A percentile compares a stretch with the other conserved stretches of the same genome.
phyloP scores from a whole-genome alignment of 1,284 basidiomycete genomes.

The Apiotrichum laibachii region DNA sequence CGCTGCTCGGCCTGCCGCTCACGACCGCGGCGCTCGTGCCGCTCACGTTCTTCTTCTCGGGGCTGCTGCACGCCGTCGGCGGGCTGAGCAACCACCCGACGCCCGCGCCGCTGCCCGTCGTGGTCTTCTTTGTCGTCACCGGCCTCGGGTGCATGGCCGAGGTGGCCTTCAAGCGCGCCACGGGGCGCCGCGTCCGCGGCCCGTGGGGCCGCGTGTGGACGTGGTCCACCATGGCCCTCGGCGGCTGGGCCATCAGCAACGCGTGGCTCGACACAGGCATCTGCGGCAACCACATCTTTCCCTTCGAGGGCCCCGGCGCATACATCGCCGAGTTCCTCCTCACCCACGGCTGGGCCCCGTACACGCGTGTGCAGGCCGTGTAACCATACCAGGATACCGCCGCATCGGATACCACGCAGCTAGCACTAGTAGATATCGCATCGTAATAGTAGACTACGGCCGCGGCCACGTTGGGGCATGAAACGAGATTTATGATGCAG shows the following conservation, averaged over 20 bases:
- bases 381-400: no score
- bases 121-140: conserved; percentile 39
- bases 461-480: no score
- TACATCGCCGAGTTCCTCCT: conserved; percentile 4
- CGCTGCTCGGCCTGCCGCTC: conserved; percentile 24
- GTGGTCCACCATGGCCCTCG: conserved; percentile 31
- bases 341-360: not conserved
- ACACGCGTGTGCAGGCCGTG: not conserved
- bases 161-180: conserved; percentile 15
- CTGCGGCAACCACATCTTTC: conserved; percentile 5
- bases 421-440: no score
- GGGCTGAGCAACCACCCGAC: conserved; percentile 38
- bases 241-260: conserved; percentile 25
- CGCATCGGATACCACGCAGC: no score
- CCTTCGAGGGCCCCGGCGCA: conserved; percentile 5
- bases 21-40: conserved; percentile 29
- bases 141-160: conserved; percentile 33
- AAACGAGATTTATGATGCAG: no score
- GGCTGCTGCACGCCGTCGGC: conserved; percentile 42
- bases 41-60: conserved; percentile 43
- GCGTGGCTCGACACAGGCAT: conserved; percentile 38
- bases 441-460: no score
- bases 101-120: conserved; percentile 31
- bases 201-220: conserved; percentile 42
- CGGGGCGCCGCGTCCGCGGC: conserved; percentile 40